Percentiles rank a stretch among this genome's conserved stretches.
These are phyloP conservation scores for Emergomyces pasteurianus DNA, from an alignment of 2,329 filamentous ascomycete species.

Conservation along the genomic window DNA sequence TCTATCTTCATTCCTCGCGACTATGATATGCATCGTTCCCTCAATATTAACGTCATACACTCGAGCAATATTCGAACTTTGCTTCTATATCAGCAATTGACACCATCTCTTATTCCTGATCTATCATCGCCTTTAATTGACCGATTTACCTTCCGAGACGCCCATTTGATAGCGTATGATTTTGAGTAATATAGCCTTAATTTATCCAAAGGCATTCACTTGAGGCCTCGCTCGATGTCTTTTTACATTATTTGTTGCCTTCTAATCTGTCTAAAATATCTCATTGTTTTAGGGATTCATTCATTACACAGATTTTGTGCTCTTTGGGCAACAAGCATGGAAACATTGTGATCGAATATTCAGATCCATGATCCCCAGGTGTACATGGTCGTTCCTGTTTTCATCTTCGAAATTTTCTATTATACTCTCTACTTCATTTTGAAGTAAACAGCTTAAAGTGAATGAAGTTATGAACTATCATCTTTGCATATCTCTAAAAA, in stretches of 20 bases:
- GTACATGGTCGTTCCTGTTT: not conserved
- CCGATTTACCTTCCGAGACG: not conserved
- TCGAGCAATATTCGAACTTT: not conserved
- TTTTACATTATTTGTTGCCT: not conserved
- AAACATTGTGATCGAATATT: not conserved
- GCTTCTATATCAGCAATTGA: not conserved
- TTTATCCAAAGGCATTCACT: not conserved
- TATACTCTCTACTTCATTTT: not conserved
- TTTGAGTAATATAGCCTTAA: not conserved
- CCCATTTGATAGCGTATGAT: not conserved
- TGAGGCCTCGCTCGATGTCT: not conserved
- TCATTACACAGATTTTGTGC: not conserved
- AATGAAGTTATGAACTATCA: not conserved
- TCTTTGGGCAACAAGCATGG: not conserved
- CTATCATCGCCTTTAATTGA: not conserved
- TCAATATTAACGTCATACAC: not conserved
- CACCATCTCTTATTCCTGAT: not conserved
- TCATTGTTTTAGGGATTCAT: not conserved
- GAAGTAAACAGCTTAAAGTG: too few species aligned
- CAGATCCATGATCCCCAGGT: not conserved
- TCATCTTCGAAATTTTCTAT: not conserved
- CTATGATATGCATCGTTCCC: not conserved
- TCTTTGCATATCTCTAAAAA: not conserved
- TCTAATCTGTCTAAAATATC: not conserved
- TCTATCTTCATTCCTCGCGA: not conserved